phyloP scores from a whole-genome alignment of 2,329 filamentous ascomycete genomes.

The Venturia aucupariae region DNA sequence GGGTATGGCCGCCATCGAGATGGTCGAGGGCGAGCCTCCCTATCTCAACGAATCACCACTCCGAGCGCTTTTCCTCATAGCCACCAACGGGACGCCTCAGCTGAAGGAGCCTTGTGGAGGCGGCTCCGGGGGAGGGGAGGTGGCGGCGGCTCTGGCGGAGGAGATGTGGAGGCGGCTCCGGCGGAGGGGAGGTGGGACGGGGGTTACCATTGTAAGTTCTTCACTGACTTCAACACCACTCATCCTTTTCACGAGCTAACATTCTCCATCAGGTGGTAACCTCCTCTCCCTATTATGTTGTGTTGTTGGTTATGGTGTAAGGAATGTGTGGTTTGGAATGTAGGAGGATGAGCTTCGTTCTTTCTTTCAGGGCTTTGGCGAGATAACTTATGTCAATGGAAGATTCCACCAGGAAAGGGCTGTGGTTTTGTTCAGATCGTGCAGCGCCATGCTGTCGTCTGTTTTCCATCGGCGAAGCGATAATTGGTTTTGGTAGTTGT shows the following conservation, averaged over 20 bases:
- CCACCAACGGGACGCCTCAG: conserved; percentile 86
- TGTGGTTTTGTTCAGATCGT: conserved; percentile 99
- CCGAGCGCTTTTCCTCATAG: conserved; percentile 88
- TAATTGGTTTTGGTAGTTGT: no score
- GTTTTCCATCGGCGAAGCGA: no score
- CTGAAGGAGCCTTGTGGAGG: conserved; percentile 97
- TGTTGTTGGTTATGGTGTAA: no score
- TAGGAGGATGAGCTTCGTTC: conserved; percentile 99
- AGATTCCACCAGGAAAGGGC: conserved; percentile 98
- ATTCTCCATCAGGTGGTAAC: background rate
- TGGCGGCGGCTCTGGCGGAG: no score
- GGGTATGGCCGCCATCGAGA: conserved; percentile 99
- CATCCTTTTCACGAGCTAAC: background rate
- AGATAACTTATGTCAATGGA: conserved; percentile 99
- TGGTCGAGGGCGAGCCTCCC: conserved; percentile 97
- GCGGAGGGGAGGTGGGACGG: background rate
- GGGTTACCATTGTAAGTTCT: background rate
- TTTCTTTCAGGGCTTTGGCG: conserved; percentile 98
- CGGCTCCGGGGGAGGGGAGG: no score
- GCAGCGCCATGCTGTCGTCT: conserved; percentile 71
- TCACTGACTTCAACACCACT: no score
- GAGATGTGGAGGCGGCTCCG: no score
- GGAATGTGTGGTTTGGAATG: no score
- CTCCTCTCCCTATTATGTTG: no score
- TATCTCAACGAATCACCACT: conserved; percentile 93